Evolutionary conservation across 2,329 filamentous ascomycete species (phyloP), one percentile per base, ranked within the genome.

Genomic region (Zalaria sp.): DNA sequence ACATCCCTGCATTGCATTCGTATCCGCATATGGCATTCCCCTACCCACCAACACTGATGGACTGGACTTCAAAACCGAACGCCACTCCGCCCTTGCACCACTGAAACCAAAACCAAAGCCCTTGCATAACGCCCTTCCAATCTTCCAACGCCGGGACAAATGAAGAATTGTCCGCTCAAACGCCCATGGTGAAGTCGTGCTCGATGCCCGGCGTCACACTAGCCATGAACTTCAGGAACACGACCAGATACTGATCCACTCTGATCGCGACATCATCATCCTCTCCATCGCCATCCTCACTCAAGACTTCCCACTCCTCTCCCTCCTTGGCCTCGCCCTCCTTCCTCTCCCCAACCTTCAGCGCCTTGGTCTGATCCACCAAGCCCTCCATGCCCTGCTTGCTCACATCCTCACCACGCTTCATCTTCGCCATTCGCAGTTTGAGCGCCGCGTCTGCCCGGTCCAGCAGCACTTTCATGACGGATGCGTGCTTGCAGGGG

Each of bases 401-500:
- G 5, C 67, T 60, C 46, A 61, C 63, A 25, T 56, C 54, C 3
- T 65, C 56, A 36, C 74, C 71, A 46, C 58, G 67, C 57, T 69
- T 78, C 45, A 91, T 70, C 69, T 88, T 93, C 54, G 89, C 83
- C 36, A 86, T 74, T 25, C 89, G 79, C 41, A 93, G 75, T 61
- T 94, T 93, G 41, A 96, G 72, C 0, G 89, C 89, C 25, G 86
- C 86, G 58, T 98, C 89, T 37, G 91, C 91, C 31, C 91, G 85
- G 62, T 96, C 91, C 34, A 98, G 80, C 4, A 98, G 76, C 25
- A 85, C 85, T 67, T 96, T 98, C 91, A 98, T 98, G 52, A 98
- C 91, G 27, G 83, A 83, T 6, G 91, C 91, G 59, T 98, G 91
- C 60, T 91, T 93, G 75, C 91, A 98, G 3, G 91, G 91, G 57